Conservation (phyloP, 352 stramenopile genomes). For the Aphanomyces invadans region DNA sequence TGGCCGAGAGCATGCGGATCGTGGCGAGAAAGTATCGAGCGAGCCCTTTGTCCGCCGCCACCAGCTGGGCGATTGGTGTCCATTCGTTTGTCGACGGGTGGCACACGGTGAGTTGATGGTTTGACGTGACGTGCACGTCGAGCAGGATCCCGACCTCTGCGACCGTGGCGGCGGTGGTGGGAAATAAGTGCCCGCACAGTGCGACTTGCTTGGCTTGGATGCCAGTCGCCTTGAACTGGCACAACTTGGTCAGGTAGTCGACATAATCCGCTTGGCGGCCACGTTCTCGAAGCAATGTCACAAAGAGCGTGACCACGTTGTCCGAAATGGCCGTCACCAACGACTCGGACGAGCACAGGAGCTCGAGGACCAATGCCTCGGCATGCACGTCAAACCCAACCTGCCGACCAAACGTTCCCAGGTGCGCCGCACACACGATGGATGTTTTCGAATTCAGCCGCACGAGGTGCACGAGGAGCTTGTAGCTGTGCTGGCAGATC, state of each 20-base stretch:
- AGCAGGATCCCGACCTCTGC: neutral
- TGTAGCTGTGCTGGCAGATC: neutral
- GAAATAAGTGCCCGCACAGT: neutral
- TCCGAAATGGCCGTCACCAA: neutral
- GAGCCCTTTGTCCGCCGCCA: neutral
- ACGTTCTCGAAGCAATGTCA: neutral
- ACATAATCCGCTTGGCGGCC: neutral
- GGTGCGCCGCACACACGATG: neutral
- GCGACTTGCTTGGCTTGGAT: neutral
- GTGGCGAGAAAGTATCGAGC: neutral
- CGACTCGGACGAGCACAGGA: neutral
- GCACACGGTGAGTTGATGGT: neutral
- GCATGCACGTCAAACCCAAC: neutral
- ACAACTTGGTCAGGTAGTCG: slow-evolving; percentile 7
- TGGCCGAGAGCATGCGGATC: neutral
- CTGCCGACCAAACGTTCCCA: neutral
- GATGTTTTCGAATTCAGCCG: neutral
- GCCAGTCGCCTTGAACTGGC: neutral
- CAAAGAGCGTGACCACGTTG: neutral
- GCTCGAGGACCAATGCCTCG: neutral
- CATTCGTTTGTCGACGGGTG: neutral
- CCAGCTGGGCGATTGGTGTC: neutral
- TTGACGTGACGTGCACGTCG: neutral
- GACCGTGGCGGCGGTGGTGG: neutral
- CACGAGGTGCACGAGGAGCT: slow-evolving; percentile 3